Evolutionary conservation across 2,329 filamentous ascomycete species (phyloP).

Genomic region (Phyllosticta capitalensis): DNA sequence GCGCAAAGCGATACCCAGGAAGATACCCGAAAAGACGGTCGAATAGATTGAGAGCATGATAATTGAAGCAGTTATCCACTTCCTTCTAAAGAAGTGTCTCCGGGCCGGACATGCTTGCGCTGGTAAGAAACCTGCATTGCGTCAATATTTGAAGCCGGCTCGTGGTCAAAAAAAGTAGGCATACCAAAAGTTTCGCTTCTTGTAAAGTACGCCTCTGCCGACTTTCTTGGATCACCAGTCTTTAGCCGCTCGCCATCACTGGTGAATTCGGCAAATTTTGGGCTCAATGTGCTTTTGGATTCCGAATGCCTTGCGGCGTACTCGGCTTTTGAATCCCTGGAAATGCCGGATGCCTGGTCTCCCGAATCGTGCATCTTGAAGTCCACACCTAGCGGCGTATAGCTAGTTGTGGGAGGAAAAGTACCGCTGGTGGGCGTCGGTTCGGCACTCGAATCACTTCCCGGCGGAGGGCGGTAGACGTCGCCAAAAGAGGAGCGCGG

Average conservation of each 20-base stretch:
- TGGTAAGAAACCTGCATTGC: slow-evolving; percentile 22
- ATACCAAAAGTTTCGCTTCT: neutral
- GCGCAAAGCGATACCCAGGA: slow-evolving; percentile 51
- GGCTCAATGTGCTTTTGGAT: neutral
- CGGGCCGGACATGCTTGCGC: slow-evolving; percentile 27
- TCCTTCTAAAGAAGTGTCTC: slow-evolving; percentile 27
- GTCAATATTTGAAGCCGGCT: neutral
- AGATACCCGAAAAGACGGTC: slow-evolving; percentile 55
- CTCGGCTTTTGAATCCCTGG: neutral
- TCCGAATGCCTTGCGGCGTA: neutral
- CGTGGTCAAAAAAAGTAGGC: neutral
- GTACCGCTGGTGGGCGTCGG: neutral
- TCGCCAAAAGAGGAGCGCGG: neutral
- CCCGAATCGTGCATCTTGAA: neutral
- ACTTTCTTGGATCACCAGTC: neutral
- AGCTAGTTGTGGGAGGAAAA: neutral
- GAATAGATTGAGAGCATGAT: slow-evolving; percentile 49
- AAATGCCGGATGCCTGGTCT: neutral
- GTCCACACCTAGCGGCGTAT: neutral
- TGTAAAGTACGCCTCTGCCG: neutral
- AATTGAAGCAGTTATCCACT: slow-evolving; percentile 15
- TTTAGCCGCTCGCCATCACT: neutral
- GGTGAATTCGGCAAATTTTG: neutral
- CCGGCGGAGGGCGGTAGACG: neutral
- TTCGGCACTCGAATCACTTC: neutral